Conservation (phyloP, 345 rosid species). For the Heritiera fomes region DNA sequence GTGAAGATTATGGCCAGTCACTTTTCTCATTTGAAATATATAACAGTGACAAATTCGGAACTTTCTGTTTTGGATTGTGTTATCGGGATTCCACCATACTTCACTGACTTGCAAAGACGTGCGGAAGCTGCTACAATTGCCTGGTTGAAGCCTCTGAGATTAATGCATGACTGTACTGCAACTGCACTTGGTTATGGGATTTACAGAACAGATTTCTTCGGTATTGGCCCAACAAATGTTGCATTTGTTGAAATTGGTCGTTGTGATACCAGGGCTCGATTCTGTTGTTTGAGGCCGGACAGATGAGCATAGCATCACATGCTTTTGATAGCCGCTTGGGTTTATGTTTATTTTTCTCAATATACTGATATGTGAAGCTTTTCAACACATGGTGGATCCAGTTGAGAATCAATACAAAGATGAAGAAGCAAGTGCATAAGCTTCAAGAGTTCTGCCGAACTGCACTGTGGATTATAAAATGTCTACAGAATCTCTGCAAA, state of each 20-base stretch:
- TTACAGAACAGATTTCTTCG: constrained; percentile 55
- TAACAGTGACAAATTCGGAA: constrained; percentile 47
- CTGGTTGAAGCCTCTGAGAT: constrained; percentile 54
- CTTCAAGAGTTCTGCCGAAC: neutral
- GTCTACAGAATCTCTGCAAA: constrained; percentile 1
- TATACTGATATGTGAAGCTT: constrained; percentile 38
- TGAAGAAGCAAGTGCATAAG: constrained; percentile 3
- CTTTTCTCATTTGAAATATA: constrained; percentile 63
- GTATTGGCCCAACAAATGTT: constrained; percentile 38
- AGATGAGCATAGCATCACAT: constrained; percentile 54
- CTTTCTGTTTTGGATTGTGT: constrained; percentile 58
- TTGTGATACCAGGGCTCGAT: constrained; percentile 54
- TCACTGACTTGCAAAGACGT: constrained; percentile 57
- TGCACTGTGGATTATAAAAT: neutral
- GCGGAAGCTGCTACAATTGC: constrained; percentile 66
- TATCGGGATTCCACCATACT: constrained; percentile 64
- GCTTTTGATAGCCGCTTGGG: constrained; percentile 54
- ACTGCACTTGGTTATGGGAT: constrained; percentile 73
- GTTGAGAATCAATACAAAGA: constrained; percentile 13
- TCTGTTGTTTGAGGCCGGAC: constrained; percentile 50
- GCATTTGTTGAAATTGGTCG: constrained; percentile 66
- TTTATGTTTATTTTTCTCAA: neutral
- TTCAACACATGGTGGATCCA: constrained; percentile 39
- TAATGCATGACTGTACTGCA: constrained; percentile 68
- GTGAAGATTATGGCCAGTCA: constrained; percentile 62